These are phyloP conservation scores for Odontarrhena argentea DNA, from an alignment of 345 rosid species.

Conservation along the genomic window DNA sequence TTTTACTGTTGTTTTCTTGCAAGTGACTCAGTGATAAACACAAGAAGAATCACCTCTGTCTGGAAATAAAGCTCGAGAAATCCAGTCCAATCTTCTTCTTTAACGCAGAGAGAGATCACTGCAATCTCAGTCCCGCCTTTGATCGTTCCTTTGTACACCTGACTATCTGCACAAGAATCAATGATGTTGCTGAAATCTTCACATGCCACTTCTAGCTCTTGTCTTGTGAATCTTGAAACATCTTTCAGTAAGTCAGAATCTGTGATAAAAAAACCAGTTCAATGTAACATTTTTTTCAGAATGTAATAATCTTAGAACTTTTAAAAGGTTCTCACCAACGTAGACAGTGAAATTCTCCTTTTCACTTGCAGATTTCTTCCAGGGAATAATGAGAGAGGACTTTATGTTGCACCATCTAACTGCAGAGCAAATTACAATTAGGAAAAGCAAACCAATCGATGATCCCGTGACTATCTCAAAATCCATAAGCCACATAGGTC, in stretches of 20 bases:
- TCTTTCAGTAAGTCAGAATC: constrained; percentile 86
- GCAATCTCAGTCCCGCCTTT: constrained; percentile 92
- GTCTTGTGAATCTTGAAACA: constrained; percentile 75
- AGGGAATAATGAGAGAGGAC: constrained; percentile 76
- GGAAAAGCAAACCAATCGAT: constrained; percentile 67
- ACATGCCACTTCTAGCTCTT: constrained; percentile 95
- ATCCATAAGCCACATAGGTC: constrained; percentile 74
- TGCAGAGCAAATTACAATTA: constrained; percentile 60
- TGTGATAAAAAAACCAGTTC: constrained; percentile 34
- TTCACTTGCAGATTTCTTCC: constrained; percentile 83
- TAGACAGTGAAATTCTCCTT: constrained; percentile 70
- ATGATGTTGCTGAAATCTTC: constrained; percentile 99
- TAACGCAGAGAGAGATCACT: constrained; percentile 76
- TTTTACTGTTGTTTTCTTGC: neutral
- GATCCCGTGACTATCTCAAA: constrained; percentile 83
- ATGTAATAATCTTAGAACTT: constrained; percentile 11
- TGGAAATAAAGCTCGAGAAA: constrained; percentile 88
- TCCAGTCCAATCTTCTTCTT: constrained; percentile 89
- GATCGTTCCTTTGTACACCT: constrained; percentile 85
- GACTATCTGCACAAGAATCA: constrained; percentile 81
- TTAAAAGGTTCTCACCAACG: constrained; percentile 56
- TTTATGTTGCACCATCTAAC: constrained; percentile 64
- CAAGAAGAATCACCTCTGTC: constrained; percentile 63
- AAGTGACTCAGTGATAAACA: neutral
- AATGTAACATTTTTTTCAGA: neutral